These are phyloP conservation scores for Gossypium herbaceum DNA, from an alignment of 345 rosid genomes.

Conservation along the genomic window DNA sequence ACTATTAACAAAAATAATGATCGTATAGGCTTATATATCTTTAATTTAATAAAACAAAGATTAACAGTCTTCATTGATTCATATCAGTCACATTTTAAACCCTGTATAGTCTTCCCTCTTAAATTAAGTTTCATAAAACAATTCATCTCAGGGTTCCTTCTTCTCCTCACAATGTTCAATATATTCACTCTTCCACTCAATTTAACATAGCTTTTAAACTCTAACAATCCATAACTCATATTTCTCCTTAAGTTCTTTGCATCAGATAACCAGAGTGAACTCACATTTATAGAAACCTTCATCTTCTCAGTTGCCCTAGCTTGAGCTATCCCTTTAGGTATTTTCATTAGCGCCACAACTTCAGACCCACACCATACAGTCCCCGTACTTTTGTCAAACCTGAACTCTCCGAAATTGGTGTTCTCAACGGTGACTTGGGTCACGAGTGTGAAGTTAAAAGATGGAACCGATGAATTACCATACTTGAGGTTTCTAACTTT, in stretches of 20 bases:
- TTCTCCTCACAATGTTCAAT: constrained; percentile 26
- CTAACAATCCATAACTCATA: constrained; percentile 32
- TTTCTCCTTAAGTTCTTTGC: constrained; percentile 24
- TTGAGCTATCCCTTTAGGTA: constrained; percentile 25
- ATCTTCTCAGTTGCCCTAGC: constrained; percentile 27
- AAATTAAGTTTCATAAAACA: constrained; percentile 38
- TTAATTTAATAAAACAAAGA: not conserved
- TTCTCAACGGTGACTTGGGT: constrained; percentile 31
- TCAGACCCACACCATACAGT: constrained; percentile 20
- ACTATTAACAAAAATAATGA: not conserved
- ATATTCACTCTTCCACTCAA: constrained; percentile 37
- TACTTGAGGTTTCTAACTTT: constrained; percentile 21
- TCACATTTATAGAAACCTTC: constrained; percentile 23
- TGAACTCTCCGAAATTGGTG: constrained; percentile 36
- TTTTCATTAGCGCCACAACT: constrained; percentile 25
- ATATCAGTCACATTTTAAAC: constrained; percentile 27
- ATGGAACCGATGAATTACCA: constrained; percentile 22
- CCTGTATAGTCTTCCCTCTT: constrained; percentile 12
- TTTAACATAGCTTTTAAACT: constrained; percentile 25
- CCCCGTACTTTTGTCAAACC: constrained; percentile 25
- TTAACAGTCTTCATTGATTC: not conserved
- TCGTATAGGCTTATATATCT: not conserved
- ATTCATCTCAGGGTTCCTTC: constrained; percentile 31
- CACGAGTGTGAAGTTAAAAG: constrained; percentile 25
- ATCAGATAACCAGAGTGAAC: constrained; percentile 15